Conservation (phyloP, 192 early-diverging fungal species). For the Entomortierella lignicola region DNA sequence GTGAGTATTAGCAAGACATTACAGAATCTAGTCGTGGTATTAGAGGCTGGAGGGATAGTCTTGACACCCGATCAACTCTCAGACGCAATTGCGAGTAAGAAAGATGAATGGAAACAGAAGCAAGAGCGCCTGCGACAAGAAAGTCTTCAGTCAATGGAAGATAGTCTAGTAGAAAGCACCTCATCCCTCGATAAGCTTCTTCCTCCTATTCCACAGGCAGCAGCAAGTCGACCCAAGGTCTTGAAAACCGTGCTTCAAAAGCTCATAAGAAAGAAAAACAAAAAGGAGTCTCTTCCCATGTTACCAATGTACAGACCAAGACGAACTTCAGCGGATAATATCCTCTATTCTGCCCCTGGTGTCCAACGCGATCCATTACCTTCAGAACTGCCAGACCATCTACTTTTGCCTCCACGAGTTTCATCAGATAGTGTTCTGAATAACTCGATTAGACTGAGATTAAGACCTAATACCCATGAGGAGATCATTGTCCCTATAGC, state of each 20-base stretch:
- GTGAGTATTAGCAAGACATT: constrained; percentile 27
- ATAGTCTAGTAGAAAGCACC: too few relatives aligned
- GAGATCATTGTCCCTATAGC: neutral
- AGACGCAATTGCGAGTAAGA: neutral
- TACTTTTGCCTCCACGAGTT: neutral
- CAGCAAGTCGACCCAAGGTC: neutral
- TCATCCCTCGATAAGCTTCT: too few relatives aligned
- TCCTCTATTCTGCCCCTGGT: constrained; percentile 25
- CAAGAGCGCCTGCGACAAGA: neutral
- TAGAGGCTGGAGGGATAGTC: constrained; percentile 14
- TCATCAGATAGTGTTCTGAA: neutral
- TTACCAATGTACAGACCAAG: neutral
- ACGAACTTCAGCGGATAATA: constrained; percentile 22
- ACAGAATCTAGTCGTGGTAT: constrained; percentile 23
- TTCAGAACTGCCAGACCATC: constrained; percentile 20
- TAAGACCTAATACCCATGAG: neutral
- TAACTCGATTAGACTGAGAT: neutral
- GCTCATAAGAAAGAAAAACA: neutral
- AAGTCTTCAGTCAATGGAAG: too few relatives aligned
- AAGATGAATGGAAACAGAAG: neutral
- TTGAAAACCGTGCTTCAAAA: neutral
- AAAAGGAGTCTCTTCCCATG: too few relatives aligned
- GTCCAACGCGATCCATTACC: constrained; percentile 27
- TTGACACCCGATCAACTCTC: constrained; percentile 20
- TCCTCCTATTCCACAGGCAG: neutral